Percentiles rank a stretch among this genome's conserved stretches.
Conservation (phyloP, 495 filamentous ascomycete species). For the Cairneyella variabilis region DNA sequence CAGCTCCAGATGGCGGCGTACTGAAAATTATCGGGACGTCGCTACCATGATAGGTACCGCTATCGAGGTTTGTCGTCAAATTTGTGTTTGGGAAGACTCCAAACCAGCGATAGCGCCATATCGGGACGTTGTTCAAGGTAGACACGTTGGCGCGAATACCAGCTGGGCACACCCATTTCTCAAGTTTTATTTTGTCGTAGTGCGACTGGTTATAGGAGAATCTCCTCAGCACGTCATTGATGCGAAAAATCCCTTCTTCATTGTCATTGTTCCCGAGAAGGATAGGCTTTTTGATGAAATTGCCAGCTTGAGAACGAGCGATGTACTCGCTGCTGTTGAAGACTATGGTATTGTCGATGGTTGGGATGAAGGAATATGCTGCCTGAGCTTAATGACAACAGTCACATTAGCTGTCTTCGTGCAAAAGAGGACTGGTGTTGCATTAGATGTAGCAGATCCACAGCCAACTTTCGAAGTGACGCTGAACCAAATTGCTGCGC, state of each 20-base stretch:
- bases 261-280: slow-evolving; percentile 43
- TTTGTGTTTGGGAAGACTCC: slow-evolving; percentile 43
- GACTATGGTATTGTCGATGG: slow-evolving; percentile 48
- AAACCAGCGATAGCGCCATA: slow-evolving; percentile 51
- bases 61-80: slow-evolving; percentile 33
- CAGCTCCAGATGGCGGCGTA: slow-evolving; percentile 25
- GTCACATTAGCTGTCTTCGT: slow-evolving; percentile 36
- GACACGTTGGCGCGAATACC: slow-evolving; percentile 30
- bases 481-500: slow-evolving; percentile 34
- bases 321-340: slow-evolving; percentile 44
- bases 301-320: slow-evolving; percentile 28
- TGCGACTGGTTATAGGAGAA: slow-evolving; percentile 19
- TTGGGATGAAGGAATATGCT: slow-evolving; percentile 45
- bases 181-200: slow-evolving; percentile 34
- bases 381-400: slow-evolving; percentile 30
- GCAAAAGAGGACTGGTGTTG: slow-evolving; percentile 41
- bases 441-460: slow-evolving; percentile 30
- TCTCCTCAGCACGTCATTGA: neutral
- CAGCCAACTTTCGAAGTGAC: slow-evolving; percentile 39
- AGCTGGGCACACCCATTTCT: slow-evolving; percentile 42
- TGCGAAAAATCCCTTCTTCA: slow-evolving; percentile 40
- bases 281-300: slow-evolving; percentile 36
- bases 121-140: slow-evolving; percentile 30
- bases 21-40: slow-evolving; percentile 29
- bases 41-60: slow-evolving; percentile 43